These are phyloP conservation scores for Panicum virgatum DNA, from an alignment of 202 grass and related monocot genomes.

Conservation along the genomic window DNA sequence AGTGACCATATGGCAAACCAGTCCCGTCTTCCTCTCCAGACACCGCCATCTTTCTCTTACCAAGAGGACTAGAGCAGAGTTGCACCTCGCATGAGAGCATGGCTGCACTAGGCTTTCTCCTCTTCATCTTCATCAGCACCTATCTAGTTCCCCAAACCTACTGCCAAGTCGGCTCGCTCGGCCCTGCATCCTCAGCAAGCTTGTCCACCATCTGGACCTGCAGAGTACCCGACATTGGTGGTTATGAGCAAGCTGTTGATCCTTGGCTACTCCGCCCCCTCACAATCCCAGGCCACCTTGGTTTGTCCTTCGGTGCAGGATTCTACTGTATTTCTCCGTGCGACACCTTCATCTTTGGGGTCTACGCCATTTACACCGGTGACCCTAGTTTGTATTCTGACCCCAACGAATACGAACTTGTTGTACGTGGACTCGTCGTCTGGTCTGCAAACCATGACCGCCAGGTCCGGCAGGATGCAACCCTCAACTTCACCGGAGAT, in stretches of 20 bases:
- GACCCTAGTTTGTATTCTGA: too few species aligned
- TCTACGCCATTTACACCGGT: not conserved
- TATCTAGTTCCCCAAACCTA: not conserved
- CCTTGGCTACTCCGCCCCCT: too few species aligned
- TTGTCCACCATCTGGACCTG: not conserved
- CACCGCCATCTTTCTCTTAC: too few species aligned
- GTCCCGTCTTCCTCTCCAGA: too few species aligned
- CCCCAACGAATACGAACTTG: too few species aligned
- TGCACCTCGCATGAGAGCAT: not conserved
- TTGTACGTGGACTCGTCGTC: not conserved
- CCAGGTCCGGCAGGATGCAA: slow-evolving; percentile 29
- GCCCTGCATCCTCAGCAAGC: not conserved
- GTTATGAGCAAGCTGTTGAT: too few species aligned
- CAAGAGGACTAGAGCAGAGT: too few species aligned
- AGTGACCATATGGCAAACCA: too few species aligned
- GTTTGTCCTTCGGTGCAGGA: not conserved
- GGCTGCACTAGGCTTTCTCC: not conserved
- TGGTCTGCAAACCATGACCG: slow-evolving; percentile 43
- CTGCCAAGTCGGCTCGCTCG: not conserved
- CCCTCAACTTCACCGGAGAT: slow-evolving; percentile 22
- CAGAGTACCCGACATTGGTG: not conserved
- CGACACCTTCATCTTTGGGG: slow-evolving; percentile 1
- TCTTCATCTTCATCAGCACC: not conserved
- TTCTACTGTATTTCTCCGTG: not conserved
- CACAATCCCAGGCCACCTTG: too few species aligned